Conservation (phyloP, 2,329 filamentous ascomycete species). For the Basipetospora chlamydospora region DNA sequence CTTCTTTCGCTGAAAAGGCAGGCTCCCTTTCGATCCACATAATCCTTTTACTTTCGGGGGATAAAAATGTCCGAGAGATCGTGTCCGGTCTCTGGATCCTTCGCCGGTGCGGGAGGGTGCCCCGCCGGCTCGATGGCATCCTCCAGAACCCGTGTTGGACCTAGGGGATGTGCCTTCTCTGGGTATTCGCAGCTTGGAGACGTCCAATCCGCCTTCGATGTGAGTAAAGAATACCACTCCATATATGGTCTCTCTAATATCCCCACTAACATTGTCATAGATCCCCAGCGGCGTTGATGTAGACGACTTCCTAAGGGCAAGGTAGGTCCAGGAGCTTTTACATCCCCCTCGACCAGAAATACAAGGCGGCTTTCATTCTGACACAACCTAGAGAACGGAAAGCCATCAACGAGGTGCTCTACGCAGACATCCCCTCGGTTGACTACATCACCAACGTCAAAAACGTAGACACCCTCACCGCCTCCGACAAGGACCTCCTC, state of each 20-base stretch:
- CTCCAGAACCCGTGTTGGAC: constrained; percentile 11
- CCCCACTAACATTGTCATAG: no score
- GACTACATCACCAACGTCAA: constrained; percentile 24
- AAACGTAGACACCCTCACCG: constrained; percentile 32
- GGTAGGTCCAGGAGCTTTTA: constrained; percentile 18
- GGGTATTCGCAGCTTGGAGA: constrained; percentile 16
- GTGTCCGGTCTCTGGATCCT: constrained; percentile 18
- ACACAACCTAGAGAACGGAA: constrained; percentile 25
- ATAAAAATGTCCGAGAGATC: constrained; percentile 16
- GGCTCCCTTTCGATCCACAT: constrained; percentile 1
- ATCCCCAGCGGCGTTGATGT: constrained; percentile 29
- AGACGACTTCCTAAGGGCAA: constrained; percentile 29
- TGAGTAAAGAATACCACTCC: constrained; percentile 9
- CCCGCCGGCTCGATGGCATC: constrained; percentile 3
- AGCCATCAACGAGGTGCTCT: constrained; percentile 32
- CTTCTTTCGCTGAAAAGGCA: constrained; percentile 3
- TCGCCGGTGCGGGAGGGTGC: constrained; percentile 13
- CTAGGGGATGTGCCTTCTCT: constrained; percentile 19
- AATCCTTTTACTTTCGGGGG: background rate
- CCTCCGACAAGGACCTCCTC: constrained; percentile 31
- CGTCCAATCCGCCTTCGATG: constrained; percentile 20
- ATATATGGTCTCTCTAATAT: constrained; percentile 7
- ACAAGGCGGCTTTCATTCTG: background rate
- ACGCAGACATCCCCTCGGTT: constrained; percentile 25
- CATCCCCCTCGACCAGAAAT: no score